Conservation (phyloP, 2,329 filamentous ascomycete species). For the Penicillium sp. region DNA sequence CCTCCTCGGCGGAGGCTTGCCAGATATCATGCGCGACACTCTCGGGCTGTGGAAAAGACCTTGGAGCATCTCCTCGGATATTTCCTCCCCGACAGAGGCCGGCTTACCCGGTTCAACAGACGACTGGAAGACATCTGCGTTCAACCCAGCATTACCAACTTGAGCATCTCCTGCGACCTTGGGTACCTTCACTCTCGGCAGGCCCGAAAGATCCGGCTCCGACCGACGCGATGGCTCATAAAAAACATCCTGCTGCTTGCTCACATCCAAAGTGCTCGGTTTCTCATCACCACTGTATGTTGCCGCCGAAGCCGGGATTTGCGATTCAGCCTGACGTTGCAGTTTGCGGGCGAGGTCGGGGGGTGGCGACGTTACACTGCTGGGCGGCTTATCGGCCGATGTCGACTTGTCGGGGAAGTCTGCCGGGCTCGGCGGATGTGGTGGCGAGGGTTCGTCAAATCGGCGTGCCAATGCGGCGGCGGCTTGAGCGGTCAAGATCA, state of each 20-base stretch:
- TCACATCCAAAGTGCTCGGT: slow-evolving; percentile 32
- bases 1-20: slow-evolving; percentile 27
- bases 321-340: slow-evolving; percentile 44
- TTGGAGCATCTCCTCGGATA: slow-evolving; percentile 51
- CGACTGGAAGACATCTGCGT: slow-evolving; percentile 49
- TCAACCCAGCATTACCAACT: slow-evolving; percentile 39
- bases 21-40: slow-evolving; percentile 49
- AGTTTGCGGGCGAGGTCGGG: slow-evolving; percentile 39
- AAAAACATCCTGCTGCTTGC: slow-evolving; percentile 52
- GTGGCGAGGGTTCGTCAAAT: slow-evolving; percentile 43
- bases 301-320: slow-evolving; percentile 46
- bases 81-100: slow-evolving; percentile 37
- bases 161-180: slow-evolving; percentile 43
- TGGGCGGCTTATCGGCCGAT: slow-evolving; percentile 20
- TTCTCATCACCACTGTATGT: slow-evolving; percentile 32
- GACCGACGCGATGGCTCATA: slow-evolving; percentile 44
- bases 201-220: slow-evolving; percentile 43
- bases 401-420: slow-evolving; percentile 16
- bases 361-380: slow-evolving; percentile 21
- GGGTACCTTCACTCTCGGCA: slow-evolving; percentile 50
- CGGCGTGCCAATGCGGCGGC: slow-evolving; percentile 52
- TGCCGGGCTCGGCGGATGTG: slow-evolving; percentile 23
- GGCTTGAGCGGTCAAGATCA: slow-evolving; percentile 54
- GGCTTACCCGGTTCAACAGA: slow-evolving; percentile 18
- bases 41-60: slow-evolving; percentile 55